Evolutionary conservation across 768 basidiomycete species (phyloP), one percentile per base, ranked within the genome.

Genomic region (Tricholoma saponaceum): DNA sequence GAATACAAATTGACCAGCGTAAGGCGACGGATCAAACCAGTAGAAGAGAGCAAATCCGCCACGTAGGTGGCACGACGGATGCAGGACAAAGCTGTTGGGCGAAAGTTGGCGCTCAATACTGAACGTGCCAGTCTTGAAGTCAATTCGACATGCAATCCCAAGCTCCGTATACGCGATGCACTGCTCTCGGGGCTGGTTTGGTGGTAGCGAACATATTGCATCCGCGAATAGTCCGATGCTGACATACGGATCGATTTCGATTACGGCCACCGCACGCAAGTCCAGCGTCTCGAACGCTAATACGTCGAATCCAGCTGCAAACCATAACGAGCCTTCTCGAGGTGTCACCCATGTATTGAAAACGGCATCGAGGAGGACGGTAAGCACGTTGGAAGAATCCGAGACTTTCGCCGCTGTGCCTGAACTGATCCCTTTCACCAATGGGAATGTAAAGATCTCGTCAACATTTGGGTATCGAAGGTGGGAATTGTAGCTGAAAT

Each of bases 1-100:
- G 22, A 55, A 55, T 16, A 55, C 54, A 26, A 41, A 55, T 10
- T 55, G 22, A 55, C 54, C 54, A 4, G 54, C 54, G 30, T 55
- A 47, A 16, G 41, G 30, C 6, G 41, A 44, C 12, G 28, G 41
- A 22, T 47, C 54, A 55, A 55, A 55, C 54, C 54, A 55, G 28
- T 55, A 55, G 23, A 14, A 55, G 16, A 55, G 22, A 22, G 41
- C 54, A 46, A 55, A 47, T 47, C 54, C 54, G 22, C 54, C 54
- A 22, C 8, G 26, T 22, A 55, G 54, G 18, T 55, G 54, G 43
- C 54, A 55, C 41, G 54, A 55, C 5, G 54, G 54, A 18, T 41
- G 25, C 22, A 55, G 43, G 23, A 55, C 32, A 28, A 47, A 55
- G 26, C 54, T 41, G n/a, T 41, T 41, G 22, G 54, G 54, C 9